Conservation (phyloP, 257 asterid genomes). For the Buddleja alternifolia region DNA sequence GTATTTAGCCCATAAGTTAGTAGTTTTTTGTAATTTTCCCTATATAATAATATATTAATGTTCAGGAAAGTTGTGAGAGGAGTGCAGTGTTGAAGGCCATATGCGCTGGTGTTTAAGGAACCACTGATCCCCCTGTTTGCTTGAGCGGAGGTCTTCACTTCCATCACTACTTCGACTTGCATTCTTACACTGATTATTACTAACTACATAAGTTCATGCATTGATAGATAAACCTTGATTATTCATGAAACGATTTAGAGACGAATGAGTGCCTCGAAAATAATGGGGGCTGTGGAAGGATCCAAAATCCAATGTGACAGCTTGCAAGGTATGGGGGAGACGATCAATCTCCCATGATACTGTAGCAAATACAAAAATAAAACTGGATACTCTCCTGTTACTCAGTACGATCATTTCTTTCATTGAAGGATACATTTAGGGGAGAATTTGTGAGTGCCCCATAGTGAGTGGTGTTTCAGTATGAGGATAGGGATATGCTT, state of each 20-base stretch:
- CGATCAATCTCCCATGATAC: neutral
- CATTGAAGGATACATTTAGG: slow-evolving; percentile 77
- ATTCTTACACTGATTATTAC: neutral
- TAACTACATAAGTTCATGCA: neutral
- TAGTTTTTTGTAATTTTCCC: too few relatives aligned
- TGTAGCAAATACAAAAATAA: too few relatives aligned
- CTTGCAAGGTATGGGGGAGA: slow-evolving; percentile 74
- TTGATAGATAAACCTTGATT: neutral
- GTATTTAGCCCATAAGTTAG: too few relatives aligned
- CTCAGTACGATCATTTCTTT: neutral
- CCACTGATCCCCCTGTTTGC: slow-evolving; percentile 89
- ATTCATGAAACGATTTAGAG: slow-evolving; percentile 56
- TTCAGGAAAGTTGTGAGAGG: slow-evolving; percentile 92
- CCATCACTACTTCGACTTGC: too few relatives aligned
- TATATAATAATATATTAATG: too few relatives aligned
- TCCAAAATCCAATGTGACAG: slow-evolving; percentile 63
- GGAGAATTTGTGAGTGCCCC: slow-evolving; percentile 97
- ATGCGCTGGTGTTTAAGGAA: slow-evolving; percentile 93
- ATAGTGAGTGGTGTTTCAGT: slow-evolving; percentile 67
- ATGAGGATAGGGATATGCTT: slow-evolving; percentile 82
- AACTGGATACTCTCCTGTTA: too few relatives aligned
- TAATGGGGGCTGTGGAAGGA: slow-evolving; percentile 93
- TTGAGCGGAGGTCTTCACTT: slow-evolving; percentile 70
- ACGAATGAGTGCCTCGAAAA: slow-evolving; percentile 84
- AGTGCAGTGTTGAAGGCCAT: slow-evolving; percentile 77